phyloP scores from a whole-genome alignment of 2,329 filamentous ascomycete genomes.

The Xylaria sp. region DNA sequence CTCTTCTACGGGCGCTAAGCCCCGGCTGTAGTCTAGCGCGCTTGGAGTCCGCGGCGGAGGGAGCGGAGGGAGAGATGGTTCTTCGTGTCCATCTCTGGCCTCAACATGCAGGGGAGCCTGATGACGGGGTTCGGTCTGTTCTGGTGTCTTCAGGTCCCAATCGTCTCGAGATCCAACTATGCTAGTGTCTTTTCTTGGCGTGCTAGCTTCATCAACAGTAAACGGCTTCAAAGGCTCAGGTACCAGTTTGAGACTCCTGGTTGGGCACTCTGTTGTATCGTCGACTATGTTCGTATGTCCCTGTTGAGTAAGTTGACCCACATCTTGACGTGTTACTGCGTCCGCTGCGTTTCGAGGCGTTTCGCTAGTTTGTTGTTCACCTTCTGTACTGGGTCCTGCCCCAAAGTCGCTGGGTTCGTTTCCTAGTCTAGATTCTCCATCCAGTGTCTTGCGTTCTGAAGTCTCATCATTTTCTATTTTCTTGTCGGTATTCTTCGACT shows the following conservation, averaged over 20 bases:
- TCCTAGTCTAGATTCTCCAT: conserved; percentile 36
- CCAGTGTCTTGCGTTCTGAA: conserved; percentile 46
- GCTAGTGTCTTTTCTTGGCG: conserved; percentile 21
- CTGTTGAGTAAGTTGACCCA: not conserved
- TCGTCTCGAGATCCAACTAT: conserved; percentile 36
- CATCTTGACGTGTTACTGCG: not conserved
- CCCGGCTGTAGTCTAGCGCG: conserved; percentile 49
- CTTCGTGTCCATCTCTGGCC: conserved; percentile 5
- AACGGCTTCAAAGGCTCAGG: conserved; percentile 25
- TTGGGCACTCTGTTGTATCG: conserved; percentile 47
- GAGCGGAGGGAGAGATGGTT: conserved; percentile 26
- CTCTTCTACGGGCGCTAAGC: conserved; percentile 59
- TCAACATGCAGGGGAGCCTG: not conserved
- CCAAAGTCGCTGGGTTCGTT: conserved; percentile 33
- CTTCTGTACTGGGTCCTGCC: conserved; percentile 28
- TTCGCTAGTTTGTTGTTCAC: conserved; percentile 17
- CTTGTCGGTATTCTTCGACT: conserved; percentile 48
- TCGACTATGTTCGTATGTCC: conserved; percentile 30
- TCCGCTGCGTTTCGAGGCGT: not conserved
- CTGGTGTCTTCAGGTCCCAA: conserved; percentile 38
- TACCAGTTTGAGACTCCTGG: conserved; percentile 40
- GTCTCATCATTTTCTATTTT: conserved; percentile 47
- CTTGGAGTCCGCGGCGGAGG: conserved; percentile 34
- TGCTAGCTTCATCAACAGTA: not conserved
- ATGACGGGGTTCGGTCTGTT: conserved; percentile 25